Base-by-base conservation (phyloP, 169 alveolate genomes). In the Eimeria praecox region DNA sequence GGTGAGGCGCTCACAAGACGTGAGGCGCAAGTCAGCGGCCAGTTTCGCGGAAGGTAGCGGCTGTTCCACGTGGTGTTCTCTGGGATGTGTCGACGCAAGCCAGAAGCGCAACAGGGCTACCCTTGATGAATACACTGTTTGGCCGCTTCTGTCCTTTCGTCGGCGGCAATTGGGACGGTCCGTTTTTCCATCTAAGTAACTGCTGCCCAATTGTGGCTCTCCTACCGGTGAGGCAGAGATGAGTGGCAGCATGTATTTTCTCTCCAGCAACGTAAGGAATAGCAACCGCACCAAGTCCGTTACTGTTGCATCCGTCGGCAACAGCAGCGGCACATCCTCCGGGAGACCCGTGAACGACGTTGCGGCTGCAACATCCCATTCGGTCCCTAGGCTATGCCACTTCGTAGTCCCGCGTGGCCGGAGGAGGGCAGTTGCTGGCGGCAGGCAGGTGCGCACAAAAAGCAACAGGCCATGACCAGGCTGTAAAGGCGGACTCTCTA, bases 11-110 rank as follows among this genome's bases (percentile, higher is more conserved):
- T 87, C 94, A 40, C 94, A 87, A 30, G 94, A 87, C 94, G 52
- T 87, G n/a, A 87, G 94, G 54, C 94, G 94, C 94, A 87, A 44
- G 83, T 87, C 94, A n/a, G 94, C 94, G 62, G 82, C 52, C 94
- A 87, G 38, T 46, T 64, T 87, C 46, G 94, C 94, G n/a, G 94
- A 87, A 69, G 94, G 94, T n/a, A 35, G n/a, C 64, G 94, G 94
- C 64, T 87, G 83, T 20, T 59, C 94, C 35, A 24, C 62, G 64
- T 62, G 93, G 16, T 46, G 91, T 35, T 87, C 94, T 49, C 83
- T 64, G 42, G 64, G 62, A 62, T 87, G 83, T 20, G 94, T 87
- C 22, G 94, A 62, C 40, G 94, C 83, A 64, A 87, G 80, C 94
- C 94, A 87, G 33, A 87, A 62, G 66, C 94, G 94, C 52, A 87